Percentiles rank a stretch among this genome's conserved stretches.
Conservation (phyloP, 495 filamentous ascomycete genomes). For the Neurospora hispaniola region DNA sequence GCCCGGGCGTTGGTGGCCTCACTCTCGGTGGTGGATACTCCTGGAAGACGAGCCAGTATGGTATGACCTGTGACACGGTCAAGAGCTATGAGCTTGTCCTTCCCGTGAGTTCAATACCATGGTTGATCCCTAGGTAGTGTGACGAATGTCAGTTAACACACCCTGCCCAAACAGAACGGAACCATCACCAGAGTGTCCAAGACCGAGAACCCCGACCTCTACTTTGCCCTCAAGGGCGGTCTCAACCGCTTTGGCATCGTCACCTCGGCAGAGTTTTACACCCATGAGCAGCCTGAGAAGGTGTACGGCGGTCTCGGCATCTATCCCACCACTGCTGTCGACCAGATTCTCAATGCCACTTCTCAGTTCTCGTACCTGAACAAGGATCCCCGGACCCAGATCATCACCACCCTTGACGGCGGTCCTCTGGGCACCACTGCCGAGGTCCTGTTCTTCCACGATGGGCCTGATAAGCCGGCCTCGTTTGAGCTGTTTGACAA, state of each 20-base stretch:
- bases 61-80: slow-evolving; percentile 17
- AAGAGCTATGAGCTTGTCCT: slow-evolving; percentile 13
- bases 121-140: not conserved
- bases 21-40: slow-evolving; percentile 21
- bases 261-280: slow-evolving; percentile 38
- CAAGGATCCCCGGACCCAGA: slow-evolving; percentile 30
- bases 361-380: slow-evolving; percentile 37
- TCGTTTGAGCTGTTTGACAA: slow-evolving; percentile 47
- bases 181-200: slow-evolving; percentile 11
- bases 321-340: slow-evolving; percentile 15
- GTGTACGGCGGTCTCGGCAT: slow-evolving; percentile 35
- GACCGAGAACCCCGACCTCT: slow-evolving; percentile 38
- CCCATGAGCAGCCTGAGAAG: slow-evolving; percentile 24
- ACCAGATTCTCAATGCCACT: slow-evolving; percentile 41
- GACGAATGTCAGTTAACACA: not conserved
- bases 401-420: slow-evolving; percentile 42
- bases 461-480: slow-evolving; percentile 44
- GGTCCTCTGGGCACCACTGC: slow-evolving; percentile 39
- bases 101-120: slow-evolving; percentile 7
- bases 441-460: slow-evolving; percentile 48
- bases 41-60: slow-evolving; percentile 22
- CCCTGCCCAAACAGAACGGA: slow-evolving; percentile 8
- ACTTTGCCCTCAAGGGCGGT: slow-evolving; percentile 48
- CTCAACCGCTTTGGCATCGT: slow-evolving; percentile 40
- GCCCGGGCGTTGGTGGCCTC: slow-evolving; percentile 19